Evolutionary conservation across 768 basidiomycete species (phyloP).

Genomic region (Calocera viscosa): DNA sequence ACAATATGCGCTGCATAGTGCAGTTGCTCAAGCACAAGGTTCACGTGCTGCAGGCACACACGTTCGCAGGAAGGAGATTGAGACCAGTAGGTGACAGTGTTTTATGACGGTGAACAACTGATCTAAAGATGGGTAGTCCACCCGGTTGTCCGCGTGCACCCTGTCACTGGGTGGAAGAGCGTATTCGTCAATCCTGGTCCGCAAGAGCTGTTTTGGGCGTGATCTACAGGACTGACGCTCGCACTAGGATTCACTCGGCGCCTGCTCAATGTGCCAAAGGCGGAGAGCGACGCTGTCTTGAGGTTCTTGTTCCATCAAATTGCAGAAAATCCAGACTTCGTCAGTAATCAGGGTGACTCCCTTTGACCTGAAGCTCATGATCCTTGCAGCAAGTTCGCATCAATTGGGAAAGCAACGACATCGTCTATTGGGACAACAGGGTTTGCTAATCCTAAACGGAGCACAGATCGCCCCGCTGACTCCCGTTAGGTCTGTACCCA

Average conservation of each 20-base stretch:
- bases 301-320: constrained; percentile 60
- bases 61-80: constrained; percentile 55
- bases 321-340: constrained; percentile 51
- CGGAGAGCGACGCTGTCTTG: constrained; percentile 65
- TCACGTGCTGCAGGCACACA: constrained; percentile 54
- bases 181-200: constrained; percentile 66
- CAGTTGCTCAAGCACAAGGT: constrained; percentile 64
- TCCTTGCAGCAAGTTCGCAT: constrained; percentile 46
- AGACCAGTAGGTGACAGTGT: constrained; percentile 27
- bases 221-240: background rate
- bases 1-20: constrained; percentile 61
- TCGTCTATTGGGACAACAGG: constrained; percentile 83
- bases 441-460: constrained; percentile 30
- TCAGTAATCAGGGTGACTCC: background rate
- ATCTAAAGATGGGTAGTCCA: constrained; percentile 33
- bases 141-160: constrained; percentile 73
- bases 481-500: constrained; percentile 48
- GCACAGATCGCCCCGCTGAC: background rate
- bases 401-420: constrained; percentile 60
- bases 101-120: constrained; percentile 19
- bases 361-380: background rate
- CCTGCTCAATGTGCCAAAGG: constrained; percentile 66
- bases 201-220: constrained; percentile 14
- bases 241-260: constrained; percentile 59
- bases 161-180: constrained; percentile 73